A percentile compares a stretch with the other conserved stretches of the same genome.
Evolutionary conservation across 768 basidiomycete genomes (phyloP).

Genomic region (Leccinum ochraceum): DNA sequence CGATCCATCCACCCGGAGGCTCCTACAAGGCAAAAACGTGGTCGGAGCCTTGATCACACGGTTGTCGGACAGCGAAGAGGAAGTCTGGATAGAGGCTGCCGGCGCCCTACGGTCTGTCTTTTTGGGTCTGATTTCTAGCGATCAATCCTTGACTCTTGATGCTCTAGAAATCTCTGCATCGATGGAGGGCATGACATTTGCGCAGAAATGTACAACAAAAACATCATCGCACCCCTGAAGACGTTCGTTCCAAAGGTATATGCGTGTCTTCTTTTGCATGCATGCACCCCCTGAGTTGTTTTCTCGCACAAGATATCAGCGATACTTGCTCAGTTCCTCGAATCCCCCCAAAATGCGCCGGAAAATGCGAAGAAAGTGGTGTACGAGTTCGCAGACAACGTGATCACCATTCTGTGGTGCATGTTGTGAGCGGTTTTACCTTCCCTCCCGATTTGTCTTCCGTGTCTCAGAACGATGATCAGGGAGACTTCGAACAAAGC

Average conservation of each 20-base stretch:
- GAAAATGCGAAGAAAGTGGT: conserved; percentile 75
- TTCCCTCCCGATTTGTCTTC: neutral
- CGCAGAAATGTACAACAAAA: conserved; percentile 97
- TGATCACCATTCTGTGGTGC: conserved; percentile 93
- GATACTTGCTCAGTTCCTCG: conserved; percentile 67
- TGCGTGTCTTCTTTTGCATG: neutral
- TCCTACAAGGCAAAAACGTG: conserved; percentile 89
- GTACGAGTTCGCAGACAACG: conserved; percentile 88
- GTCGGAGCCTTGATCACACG: conserved; percentile 84
- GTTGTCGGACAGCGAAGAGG: conserved; percentile 87
- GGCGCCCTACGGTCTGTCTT: conserved; percentile 77
- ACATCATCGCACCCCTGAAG: conserved; percentile 75
- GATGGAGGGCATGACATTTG: conserved; percentile 96
- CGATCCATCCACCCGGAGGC: too few species aligned
- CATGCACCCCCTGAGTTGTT: neutral
- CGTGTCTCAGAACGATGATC: conserved; percentile 26
- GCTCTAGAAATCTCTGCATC: conserved; percentile 83
- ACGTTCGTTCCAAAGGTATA: conserved; percentile 78
- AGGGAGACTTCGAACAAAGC: conserved; percentile 95
- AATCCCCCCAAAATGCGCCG: conserved; percentile 58
- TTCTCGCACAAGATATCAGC: conserved; percentile 60
- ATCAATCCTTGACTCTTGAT: conserved; percentile 9
- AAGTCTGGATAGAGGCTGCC: conserved; percentile 86
- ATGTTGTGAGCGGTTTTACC: conserved; percentile 70
- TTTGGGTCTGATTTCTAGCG: neutral